Base-by-base conservation (phyloP, 2,329 filamentous ascomycete genomes). In the Aspergillus sp. region DNA sequence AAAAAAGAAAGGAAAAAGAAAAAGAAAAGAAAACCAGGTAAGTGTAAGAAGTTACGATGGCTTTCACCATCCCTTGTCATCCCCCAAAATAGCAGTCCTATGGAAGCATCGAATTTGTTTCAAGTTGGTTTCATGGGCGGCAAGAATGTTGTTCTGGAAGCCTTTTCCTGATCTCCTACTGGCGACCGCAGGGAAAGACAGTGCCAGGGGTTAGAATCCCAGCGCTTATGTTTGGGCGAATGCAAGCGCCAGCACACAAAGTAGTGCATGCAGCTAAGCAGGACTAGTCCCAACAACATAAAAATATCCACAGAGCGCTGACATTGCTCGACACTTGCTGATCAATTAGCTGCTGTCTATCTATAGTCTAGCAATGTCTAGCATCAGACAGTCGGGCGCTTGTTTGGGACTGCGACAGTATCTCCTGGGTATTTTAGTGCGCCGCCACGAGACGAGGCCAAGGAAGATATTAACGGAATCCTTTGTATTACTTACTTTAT, bases 121-220 rank as follows among this genome's bases (percentile, higher is more conserved):
- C 54, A 59, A 21, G 42, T 52, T 54, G 48, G 59, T 64, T 59
- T 62, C 59, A 62, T 42, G 49, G 30, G 23, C 57, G 54, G 39
- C 47, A 58, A 48, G 36, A 2, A 8, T 54, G 38, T 17, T 30
- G 50, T 61, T 63, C 59, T 58, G 47, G 53, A 64, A 60, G 38
- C 57, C 59, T 48, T 58, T 57, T 48, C 25, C 23, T 25, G 21
- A n/a, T 36, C 11, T 59, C 55, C 54, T 52, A 63, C 57, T 61
- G 58, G 58, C 32, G 32, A 51, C 19, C 30, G 32, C 11, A 11
- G 38, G 19, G 8, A 23, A 52, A 10, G 27, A 30, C 27, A 54
- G 39, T 25, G 32, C 32, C 49, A 49, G 48, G 47, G 55, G 48
- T 57, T 36, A 57, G 47, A 38, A 55, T 47, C 53, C 53, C 55